phyloP scores from a whole-genome alignment of 768 basidiomycete genomes.

The Hydnum rufescens region DNA sequence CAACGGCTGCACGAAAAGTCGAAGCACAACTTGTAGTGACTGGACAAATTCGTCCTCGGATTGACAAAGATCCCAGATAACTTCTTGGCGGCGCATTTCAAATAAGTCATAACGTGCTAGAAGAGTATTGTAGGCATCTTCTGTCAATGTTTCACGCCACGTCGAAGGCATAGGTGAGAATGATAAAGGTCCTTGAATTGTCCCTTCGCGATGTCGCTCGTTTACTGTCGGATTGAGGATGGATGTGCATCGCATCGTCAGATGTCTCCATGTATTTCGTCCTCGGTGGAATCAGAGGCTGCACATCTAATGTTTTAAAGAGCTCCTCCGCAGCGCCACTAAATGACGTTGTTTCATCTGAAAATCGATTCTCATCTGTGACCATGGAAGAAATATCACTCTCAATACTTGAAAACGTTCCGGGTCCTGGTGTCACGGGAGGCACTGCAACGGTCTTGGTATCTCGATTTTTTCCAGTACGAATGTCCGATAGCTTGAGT shows the following conservation, averaged over 20 bases:
- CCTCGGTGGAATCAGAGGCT: too few species aligned
- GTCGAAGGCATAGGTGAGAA: not conserved
- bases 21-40: conserved; percentile 41
- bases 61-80: conserved; percentile 46
- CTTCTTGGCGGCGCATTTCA: conserved; percentile 43
- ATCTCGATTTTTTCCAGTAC: too few species aligned
- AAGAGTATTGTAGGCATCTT: conserved; percentile 20
- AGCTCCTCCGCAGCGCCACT: not conserved
- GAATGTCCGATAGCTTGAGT: not conserved
- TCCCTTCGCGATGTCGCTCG: not conserved
- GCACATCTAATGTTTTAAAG: not conserved
- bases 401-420: not conserved
- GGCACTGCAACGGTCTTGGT: too few species aligned
- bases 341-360: not conserved
- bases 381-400: not conserved
- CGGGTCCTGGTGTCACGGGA: not conserved
- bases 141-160: not conserved
- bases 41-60: conserved; percentile 52
- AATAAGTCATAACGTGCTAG: conserved; percentile 23
- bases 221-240: not conserved
- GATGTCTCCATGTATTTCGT: not conserved
- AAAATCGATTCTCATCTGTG: not conserved
- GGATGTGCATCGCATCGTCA: not conserved
- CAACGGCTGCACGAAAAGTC: conserved; percentile 60
- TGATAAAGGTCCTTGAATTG: not conserved